Evolutionary conservation across 2,329 filamentous ascomycete genomes (phyloP).

Genomic region (Cordyceps farinosa): DNA sequence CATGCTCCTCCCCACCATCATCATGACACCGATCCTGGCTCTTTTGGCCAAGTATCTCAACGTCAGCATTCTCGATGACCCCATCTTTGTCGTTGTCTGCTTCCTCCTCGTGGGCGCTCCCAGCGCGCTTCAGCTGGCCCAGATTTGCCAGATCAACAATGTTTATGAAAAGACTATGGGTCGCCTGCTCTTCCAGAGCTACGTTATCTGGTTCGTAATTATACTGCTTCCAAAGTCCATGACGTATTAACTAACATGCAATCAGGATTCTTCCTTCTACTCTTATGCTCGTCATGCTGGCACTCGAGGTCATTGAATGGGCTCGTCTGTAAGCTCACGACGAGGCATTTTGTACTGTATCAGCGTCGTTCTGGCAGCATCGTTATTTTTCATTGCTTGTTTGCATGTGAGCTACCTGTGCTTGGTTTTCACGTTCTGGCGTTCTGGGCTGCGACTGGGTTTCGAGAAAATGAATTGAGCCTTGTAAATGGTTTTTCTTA

Average conservation of each 20-base stretch:
- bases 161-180: constrained; percentile 96
- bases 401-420: constrained; percentile 1
- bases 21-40: constrained; percentile 90
- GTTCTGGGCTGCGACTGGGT: constrained; percentile 8
- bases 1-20: constrained; percentile 85
- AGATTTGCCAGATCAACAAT: constrained; percentile 97
- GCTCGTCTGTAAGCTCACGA: constrained; percentile 37
- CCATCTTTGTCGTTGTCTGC: constrained; percentile 96
- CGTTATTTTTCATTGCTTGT: not conserved
- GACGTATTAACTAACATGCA: constrained; percentile 25
- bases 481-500: not conserved
- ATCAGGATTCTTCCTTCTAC: constrained; percentile 88
- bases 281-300: constrained; percentile 82
- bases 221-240: not conserved
- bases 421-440: not conserved
- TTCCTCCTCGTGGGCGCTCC: constrained; percentile 94
- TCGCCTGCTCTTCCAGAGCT: constrained; percentile 85
- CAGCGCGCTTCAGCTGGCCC: constrained; percentile 87
- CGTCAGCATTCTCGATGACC: constrained; percentile 91
- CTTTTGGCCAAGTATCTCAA: constrained; percentile 85
- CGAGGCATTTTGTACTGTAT: constrained; percentile 21
- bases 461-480: not conserved
- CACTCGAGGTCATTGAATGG: constrained; percentile 91
- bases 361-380: constrained; percentile 1
- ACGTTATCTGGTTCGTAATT: constrained; percentile 70